Evolutionary conservation across 2,329 filamentous ascomycete species (phyloP), one percentile per base, ranked within the genome.

Genomic region (Tricladium varicosporioides): DNA sequence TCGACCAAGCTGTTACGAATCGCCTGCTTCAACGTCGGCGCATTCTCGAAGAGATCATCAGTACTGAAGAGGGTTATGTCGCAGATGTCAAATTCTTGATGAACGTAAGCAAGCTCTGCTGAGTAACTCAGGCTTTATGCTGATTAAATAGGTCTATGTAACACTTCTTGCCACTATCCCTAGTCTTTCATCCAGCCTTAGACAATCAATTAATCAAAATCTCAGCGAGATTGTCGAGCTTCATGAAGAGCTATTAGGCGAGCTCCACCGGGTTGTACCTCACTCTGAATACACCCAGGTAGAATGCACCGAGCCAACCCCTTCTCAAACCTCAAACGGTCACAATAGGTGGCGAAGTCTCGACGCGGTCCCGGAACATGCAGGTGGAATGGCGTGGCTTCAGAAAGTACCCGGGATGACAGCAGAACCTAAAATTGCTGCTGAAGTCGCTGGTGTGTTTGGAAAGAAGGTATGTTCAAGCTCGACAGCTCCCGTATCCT

Each of bases 31-130:
- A 92, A 67, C 84, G 94, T 59, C 84, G 91, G 13, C 85, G 87
- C 60, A 85, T 96, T 42, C 74, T 97, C 36, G 89, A 94, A 69
- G 94, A 97, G 73, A 77, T 97, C 51, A 84, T 97, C 59, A 82
- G 76, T 56, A 96, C 92, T 0, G 94, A 97, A 72, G 89, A 94
- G 70, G 85, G 87, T 67, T 97, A 97, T 70, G 86, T 97, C 65
- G 84, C 87, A 14, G 93, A 96, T 67, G 74, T 97, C 57, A 91
- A 91, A 65, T 91, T 94, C 63, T 77, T 97, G 58, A 88, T 89
- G 70, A 92, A 95, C 73, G 92, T 93, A 75, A 69, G 84, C 67
- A 75, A 74, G 74, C 53, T 75, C 75, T 67, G 22, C 22, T 27
- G 22, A 27, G 22, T 27, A 27, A 27, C 22, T 27, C 22, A 27